These are phyloP conservation scores for Solanum pimpinellifolium DNA, from an alignment of 257 asterid genomes.

Conservation along the genomic window DNA sequence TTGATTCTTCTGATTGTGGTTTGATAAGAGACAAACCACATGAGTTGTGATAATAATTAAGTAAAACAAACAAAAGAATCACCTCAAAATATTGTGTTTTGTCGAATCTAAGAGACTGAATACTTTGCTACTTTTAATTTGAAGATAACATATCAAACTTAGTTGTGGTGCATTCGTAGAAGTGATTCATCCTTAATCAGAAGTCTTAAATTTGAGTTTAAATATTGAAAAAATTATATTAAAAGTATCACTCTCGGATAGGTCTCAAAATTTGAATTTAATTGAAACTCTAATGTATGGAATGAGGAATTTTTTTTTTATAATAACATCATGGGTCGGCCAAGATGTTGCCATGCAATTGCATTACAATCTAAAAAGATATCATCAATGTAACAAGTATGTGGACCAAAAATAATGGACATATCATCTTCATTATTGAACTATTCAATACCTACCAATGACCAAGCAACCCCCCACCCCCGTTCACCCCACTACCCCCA, in stretches of 20 bases:
- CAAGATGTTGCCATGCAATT: background rate
- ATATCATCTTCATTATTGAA: background rate
- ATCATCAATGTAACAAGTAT: background rate
- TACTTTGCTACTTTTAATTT: background rate
- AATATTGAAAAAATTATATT: rapidly evolving
- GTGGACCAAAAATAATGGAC: background rate
- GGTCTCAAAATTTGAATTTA: rapidly evolving
- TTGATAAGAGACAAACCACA: background rate
- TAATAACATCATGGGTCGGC: background rate
- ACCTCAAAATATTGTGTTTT: background rate
- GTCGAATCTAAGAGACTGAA: background rate
- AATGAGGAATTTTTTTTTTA: too few species aligned
- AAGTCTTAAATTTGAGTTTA: rapidly evolving
- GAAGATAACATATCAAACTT: background rate
- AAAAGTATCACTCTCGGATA: rapidly evolving
- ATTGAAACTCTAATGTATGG: too few species aligned
- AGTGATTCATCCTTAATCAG: too few species aligned
- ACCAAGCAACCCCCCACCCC: background rate
- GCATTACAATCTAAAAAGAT: background rate
- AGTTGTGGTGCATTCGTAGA: rapidly evolving
- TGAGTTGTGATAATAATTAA: background rate
- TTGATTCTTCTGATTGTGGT: background rate
- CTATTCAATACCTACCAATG: background rate
- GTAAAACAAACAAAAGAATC: background rate
- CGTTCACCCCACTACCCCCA: background rate